Evolutionary conservation across 1,284 basidiomycete species (phyloP), one percentile per base, ranked within the genome.

Genomic region (Ganoderma leucocontextum): DNA sequence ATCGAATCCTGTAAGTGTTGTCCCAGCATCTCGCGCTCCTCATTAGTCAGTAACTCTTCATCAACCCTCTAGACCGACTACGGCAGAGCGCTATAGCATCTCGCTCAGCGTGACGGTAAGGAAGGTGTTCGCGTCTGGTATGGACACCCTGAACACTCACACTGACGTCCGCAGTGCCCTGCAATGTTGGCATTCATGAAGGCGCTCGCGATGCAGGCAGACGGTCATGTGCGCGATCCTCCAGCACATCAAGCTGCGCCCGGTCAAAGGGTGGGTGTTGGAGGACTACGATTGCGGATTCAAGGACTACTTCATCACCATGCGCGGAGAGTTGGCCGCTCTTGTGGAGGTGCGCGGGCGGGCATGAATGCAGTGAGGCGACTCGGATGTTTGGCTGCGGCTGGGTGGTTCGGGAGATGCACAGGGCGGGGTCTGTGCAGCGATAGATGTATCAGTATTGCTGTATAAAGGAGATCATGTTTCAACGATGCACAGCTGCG

Each of bases 151-250:
- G 44, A 22, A 22, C n/a, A 2, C 47, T 8, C 8, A 10, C n/a
- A 5, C 17, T 25, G 47, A 22, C 47, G 22, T 49, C 5, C 47
- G 22, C 47, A 2, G 29, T 29, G 29, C 29, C 1, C 2, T 9
- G 47, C 47, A 12, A 22, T 13, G 4, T 49, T 9, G 2, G 47
- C 47, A 22, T 49, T 49, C 2, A 22, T 78, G 0, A 79, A 78
- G 70, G 70, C 71, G 42, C 75, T 81, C 33, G 80, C 80, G 19
- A 42, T 76, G 68, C 72, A 69, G 66, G 66, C 71, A 75, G 6
- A 73, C 74, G 61, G 75, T 79, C 17, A 38, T 77, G 22, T 73
- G 71, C 57, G 57, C 67, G 63, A 59, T 77, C 59, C 47, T 79
- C 67, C 78, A 76, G 61, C 72, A 66, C 33, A 70, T 80, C 58